These are phyloP conservation scores for Neonothopanus nambi DNA, from an alignment of 1,284 basidiomycete species.

Conservation along the genomic window DNA sequence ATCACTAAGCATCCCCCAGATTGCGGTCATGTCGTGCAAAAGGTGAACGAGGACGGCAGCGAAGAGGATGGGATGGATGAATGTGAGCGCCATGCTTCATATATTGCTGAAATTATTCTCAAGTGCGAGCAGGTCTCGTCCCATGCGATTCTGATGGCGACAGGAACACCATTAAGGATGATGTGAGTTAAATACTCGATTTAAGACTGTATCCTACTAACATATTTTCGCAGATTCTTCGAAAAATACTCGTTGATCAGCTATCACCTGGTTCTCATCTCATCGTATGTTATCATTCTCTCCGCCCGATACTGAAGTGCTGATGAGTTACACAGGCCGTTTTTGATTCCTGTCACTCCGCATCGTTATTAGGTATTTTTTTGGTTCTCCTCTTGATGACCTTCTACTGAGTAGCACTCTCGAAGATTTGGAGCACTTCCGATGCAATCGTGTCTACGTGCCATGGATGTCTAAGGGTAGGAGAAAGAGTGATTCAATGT, in stretches of 20 bases:
- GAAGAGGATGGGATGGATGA: slow-evolving; percentile 40
- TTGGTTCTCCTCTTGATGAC: too few relatives aligned
- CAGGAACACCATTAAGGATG: slow-evolving; percentile 32
- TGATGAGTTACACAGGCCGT: slow-evolving; percentile 33
- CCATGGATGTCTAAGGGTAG: slow-evolving; percentile 47
- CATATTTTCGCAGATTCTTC: slow-evolving; percentile 34
- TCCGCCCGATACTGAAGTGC: not conserved
- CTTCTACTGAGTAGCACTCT: too few relatives aligned
- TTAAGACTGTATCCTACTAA: not conserved
- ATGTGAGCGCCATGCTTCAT: slow-evolving; percentile 26
- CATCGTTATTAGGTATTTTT: slow-evolving; percentile 35
- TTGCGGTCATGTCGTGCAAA: slow-evolving; percentile 37
- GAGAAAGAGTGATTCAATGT: slow-evolving; percentile 34
- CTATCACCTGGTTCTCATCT: slow-evolving; percentile 42
- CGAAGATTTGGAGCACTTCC: slow-evolving; percentile 41
- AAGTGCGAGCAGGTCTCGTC: slow-evolving; percentile 13
- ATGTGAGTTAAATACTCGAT: slow-evolving; percentile 27
- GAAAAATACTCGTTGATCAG: slow-evolving; percentile 36
- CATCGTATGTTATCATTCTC: slow-evolving; percentile 28
- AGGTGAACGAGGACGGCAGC: slow-evolving; percentile 26
- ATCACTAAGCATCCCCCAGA: slow-evolving; percentile 23
- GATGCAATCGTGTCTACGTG: slow-evolving; percentile 46
- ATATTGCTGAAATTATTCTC: not conserved
- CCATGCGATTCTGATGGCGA: slow-evolving; percentile 24
- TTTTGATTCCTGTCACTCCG: slow-evolving; percentile 51